Conservation (phyloP, 768 basidiomycete genomes). For the Leccinum barrowsii region DNA sequence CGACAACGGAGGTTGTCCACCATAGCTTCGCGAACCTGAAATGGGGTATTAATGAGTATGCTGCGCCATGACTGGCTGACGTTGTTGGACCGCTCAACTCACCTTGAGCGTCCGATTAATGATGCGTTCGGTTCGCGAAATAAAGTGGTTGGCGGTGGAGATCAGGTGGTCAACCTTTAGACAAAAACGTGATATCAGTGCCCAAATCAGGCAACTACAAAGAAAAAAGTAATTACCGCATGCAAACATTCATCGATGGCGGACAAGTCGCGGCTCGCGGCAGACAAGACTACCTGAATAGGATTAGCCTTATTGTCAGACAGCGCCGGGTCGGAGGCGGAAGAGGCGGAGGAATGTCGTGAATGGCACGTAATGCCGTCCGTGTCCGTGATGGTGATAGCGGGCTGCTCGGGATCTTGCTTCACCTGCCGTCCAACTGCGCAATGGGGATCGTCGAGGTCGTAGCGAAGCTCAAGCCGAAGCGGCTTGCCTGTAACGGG, state of each 20-base stretch:
- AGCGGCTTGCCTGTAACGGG: conserved; percentile 39
- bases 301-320: conserved; percentile 41
- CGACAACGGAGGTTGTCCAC: conserved; percentile 41
- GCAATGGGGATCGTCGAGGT: conserved; percentile 39
- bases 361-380: conserved; percentile 20
- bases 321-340: conserved; percentile 5
- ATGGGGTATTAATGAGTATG: not conserved
- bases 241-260: conserved; percentile 51
- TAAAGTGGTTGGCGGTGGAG: conserved; percentile 49
- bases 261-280: conserved; percentile 54
- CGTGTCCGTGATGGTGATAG: conserved; percentile 22
- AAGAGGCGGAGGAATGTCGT: conserved; percentile 1
- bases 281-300: conserved; percentile 47
- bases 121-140: conserved; percentile 54
- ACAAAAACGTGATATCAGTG: conserved; percentile 3
- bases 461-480: conserved; percentile 38
- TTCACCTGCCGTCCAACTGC: conserved; percentile 38
- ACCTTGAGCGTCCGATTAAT: conserved; percentile 56
- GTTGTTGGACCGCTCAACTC: conserved; percentile 13
- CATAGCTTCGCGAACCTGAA: conserved; percentile 49
- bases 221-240: conserved; percentile 40
- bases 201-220: conserved; percentile 7
- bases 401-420: conserved; percentile 16
- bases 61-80: not conserved
- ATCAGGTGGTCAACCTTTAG: conserved; percentile 56